Conservation (phyloP, 805 yeast species). For the Saccharomycopsis sp. region DNA sequence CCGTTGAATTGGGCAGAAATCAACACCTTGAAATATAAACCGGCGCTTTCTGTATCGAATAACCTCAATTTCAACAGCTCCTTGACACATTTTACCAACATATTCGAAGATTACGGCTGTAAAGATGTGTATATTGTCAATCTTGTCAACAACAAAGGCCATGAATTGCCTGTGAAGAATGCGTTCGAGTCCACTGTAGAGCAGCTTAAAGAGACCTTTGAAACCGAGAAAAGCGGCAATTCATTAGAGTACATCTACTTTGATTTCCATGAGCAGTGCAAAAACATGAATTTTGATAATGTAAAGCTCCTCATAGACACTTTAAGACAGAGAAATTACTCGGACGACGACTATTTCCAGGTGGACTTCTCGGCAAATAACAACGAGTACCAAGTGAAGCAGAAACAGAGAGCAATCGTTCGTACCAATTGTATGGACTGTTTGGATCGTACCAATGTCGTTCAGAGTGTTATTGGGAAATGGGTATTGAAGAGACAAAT, state of each 20-base stretch:
- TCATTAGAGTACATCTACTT: constrained; percentile 72
- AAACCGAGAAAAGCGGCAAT: neutral
- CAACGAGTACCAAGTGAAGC: neutral
- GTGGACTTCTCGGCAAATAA: neutral
- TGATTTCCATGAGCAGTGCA: constrained; percentile 96
- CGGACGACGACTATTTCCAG: constrained; percentile 60
- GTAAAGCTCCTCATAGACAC: constrained; percentile 71
- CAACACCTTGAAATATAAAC: constrained; percentile 83
- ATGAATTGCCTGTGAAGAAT: constrained; percentile 81
- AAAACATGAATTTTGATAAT: constrained; percentile 88
- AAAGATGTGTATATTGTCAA: constrained; percentile 86
- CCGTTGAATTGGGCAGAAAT: constrained; percentile 96
- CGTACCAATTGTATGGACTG: constrained; percentile 98
- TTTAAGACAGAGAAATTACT: constrained; percentile 55
- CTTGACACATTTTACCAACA: constrained; percentile 66
- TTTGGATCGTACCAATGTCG: constrained; percentile 93
- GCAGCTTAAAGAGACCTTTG: constrained; percentile 2
- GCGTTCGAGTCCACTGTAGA: constrained; percentile 75
- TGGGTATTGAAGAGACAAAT: constrained; percentile 9
- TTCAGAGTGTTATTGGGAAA: constrained; percentile 27
- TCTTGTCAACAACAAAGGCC: constrained; percentile 85
- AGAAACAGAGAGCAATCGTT: constrained; percentile 11
- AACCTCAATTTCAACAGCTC: constrained; percentile 56
- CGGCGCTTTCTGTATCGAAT: constrained; percentile 62
- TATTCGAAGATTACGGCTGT: constrained; percentile 45